Evolutionary conservation across 2,329 filamentous ascomycete genomes (phyloP), one percentile per base, ranked within the genome.

Genomic region (Pseudogymnoascus sp.): DNA sequence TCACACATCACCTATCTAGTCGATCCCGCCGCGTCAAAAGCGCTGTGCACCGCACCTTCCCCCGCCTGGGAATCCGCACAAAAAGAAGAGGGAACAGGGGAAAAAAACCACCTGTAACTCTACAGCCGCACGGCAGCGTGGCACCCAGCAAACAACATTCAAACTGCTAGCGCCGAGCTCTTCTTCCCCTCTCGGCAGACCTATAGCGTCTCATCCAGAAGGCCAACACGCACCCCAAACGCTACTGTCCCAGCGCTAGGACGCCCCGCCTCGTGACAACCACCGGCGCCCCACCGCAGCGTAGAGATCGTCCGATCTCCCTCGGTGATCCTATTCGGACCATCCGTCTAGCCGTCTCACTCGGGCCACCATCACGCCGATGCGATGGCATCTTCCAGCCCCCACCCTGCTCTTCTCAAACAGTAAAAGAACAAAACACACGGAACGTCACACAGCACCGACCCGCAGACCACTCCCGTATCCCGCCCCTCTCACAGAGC

Each of bases 211-310:
- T 19, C n/a, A 19, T 31, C 47, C 47, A 53, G 14, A 19, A 11
- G 24, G 7, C 19, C 26, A 1, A 53, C 6, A 53, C n/a, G 44
- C 44, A 50, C 44, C 44, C 13, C 13, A 10, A 50, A 50, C 44
- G 47, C 47, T 26, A 56, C 26, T 21, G 10, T 56, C 26, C 14
- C 26, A 56, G 29, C 50, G 50, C 26, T 56, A 56, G 16, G n/a
- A 10, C 50, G n/a, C 50, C 29, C 50, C 50, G 50, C 50, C 50
- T 19, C 50, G 50, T 56, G 50, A 56, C 50, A 56, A 19, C n/a
- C 29, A 56, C 50, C 8, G 19, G 6, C n/a, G 21, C 50, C 4
- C 47, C 26, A 4, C 24, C 14, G 44, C 26, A 7, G 47, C 29
- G 26, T 29, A 33, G 10, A 56, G 29, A 33, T 33, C 50, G 50